A percentile compares a stretch with the other conserved stretches of the same genome.
These are phyloP conservation scores for Suillus hirtellus DNA, from an alignment of 768 basidiomycete genomes.

Conservation along the genomic window DNA sequence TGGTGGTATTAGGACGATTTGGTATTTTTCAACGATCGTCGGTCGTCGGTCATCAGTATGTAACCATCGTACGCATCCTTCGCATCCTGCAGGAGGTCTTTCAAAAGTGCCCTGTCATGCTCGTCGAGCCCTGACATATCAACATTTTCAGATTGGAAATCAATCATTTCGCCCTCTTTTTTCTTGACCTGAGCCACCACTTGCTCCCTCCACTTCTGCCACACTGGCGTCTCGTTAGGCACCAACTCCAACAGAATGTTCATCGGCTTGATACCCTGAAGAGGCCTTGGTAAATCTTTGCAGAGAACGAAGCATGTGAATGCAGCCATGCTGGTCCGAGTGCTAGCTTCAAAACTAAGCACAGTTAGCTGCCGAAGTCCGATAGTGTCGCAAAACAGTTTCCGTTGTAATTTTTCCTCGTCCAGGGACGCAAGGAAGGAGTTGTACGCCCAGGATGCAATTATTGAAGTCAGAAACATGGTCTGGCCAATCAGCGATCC, in stretches of 20 bases:
- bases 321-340: conserved; percentile 24
- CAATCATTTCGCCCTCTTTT: not conserved
- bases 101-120: conserved; percentile 13
- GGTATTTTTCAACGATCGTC: too few relatives aligned
- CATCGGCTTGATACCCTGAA: conserved; percentile 2
- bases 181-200: conserved; percentile 22
- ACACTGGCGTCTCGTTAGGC: conserved; percentile 26
- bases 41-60: too few relatives aligned
- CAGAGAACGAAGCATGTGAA: conserved; percentile 27
- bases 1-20: too few relatives aligned
- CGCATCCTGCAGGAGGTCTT: conserved; percentile 20
- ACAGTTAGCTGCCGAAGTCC: not conserved
- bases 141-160: conserved; percentile 14
- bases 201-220: conserved; percentile 27
- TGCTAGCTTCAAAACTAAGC: conserved; percentile 22
- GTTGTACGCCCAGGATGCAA: conserved; percentile 34
- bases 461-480: conserved; percentile 32
- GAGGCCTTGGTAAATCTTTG: conserved; percentile 17
- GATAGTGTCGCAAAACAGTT: conserved; percentile 15
- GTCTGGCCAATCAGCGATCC: conserved; percentile 33
- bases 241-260: conserved; percentile 23
- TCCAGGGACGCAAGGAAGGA: conserved; percentile 34
- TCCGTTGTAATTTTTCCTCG: conserved; percentile 23
- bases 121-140: conserved; percentile 14
- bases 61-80: conserved; percentile 10